Conservation (phyloP, 148 eudicot species). For the Amaranthus palmeri region DNA sequence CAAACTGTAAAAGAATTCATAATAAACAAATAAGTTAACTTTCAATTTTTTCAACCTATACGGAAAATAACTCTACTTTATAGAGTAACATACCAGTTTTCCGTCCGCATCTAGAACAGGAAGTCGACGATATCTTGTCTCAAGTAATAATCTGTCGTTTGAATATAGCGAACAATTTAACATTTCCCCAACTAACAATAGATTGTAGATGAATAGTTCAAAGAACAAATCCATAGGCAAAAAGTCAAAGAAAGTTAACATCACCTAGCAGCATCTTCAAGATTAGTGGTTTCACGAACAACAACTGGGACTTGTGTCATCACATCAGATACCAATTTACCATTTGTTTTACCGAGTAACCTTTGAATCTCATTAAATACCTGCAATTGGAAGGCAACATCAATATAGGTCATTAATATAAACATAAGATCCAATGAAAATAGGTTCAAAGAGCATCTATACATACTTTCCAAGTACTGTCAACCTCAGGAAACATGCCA, state of each 20-base stretch:
- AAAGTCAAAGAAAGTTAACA: neutral
- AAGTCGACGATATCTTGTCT: conserved; percentile 16
- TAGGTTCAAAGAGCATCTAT: conserved; percentile 9
- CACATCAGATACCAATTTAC: conserved; percentile 74
- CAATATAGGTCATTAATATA: neutral
- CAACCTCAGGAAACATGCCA: conserved; percentile 88
- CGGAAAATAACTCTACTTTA: neutral
- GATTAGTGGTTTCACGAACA: conserved; percentile 78
- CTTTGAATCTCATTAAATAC: conserved; percentile 81
- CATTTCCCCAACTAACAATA: too few relatives aligned
- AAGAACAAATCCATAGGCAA: too few relatives aligned
- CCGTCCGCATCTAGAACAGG: conserved; percentile 13
- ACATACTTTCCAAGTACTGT: conserved; percentile 91
- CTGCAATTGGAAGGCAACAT: conserved; percentile 29
- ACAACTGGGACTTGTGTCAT: conserved; percentile 87
- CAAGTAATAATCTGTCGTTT: neutral
- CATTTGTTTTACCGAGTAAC: conserved; percentile 79
- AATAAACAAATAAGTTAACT: neutral
- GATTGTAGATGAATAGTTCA: too few relatives aligned
- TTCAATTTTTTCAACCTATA: neutral
- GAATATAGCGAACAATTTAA: too few relatives aligned
- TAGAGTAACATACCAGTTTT: conserved; percentile 21
- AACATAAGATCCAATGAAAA: neutral
- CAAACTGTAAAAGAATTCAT: neutral
- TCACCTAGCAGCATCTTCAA: conserved; percentile 96